Conservation (phyloP, 345 rosid species). For the Eucalyptus polybractea region DNA sequence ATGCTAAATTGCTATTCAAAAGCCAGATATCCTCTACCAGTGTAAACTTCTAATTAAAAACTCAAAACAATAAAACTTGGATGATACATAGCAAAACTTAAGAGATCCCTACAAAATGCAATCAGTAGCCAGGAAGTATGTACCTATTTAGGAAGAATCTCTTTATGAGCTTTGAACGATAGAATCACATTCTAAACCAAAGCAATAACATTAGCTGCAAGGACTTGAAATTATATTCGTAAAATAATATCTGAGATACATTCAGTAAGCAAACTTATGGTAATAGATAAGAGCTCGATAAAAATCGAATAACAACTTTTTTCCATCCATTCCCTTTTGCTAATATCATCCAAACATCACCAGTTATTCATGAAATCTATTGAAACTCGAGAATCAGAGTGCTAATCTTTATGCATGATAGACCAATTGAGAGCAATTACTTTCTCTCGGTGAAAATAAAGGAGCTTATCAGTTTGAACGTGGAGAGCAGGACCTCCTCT, state of each 20-base stretch:
- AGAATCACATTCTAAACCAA: slow-evolving; percentile 85
- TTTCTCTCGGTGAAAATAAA: background rate
- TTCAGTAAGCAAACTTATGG: background rate
- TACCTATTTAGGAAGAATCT: slow-evolving; percentile 46
- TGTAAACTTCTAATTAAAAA: background rate
- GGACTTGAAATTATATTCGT: slow-evolving; percentile 35
- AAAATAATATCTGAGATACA: background rate
- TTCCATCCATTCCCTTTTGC: background rate
- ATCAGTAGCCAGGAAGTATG: background rate
- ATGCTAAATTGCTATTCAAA: background rate
- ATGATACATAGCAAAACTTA: background rate
- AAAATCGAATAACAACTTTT: background rate
- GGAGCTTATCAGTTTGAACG: background rate
- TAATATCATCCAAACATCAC: background rate
- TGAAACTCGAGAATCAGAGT: background rate
- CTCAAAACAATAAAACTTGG: background rate
- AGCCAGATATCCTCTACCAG: background rate
- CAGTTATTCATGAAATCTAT: background rate
- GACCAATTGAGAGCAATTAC: background rate
- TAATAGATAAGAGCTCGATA: background rate
- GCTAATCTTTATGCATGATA: background rate
- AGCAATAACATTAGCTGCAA: slow-evolving; percentile 67
- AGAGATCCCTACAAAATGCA: background rate
- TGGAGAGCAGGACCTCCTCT: background rate
- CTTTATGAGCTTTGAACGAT: slow-evolving; percentile 88